phyloP scores from a whole-genome alignment of 768 basidiomycete genomes.

The Psilocybe subaeruginosa region DNA sequence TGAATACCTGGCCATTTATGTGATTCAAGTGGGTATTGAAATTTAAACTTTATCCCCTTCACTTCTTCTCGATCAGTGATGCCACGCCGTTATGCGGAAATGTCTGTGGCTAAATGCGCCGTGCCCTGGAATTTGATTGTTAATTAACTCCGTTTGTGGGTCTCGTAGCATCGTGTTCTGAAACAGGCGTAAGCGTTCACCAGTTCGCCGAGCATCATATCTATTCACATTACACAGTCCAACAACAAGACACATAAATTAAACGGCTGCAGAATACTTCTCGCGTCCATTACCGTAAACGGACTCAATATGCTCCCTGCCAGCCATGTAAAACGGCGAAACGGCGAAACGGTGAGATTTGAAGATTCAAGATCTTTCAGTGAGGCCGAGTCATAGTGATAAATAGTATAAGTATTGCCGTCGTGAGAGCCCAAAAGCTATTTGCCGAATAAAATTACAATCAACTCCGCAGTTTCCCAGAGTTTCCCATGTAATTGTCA shows the following conservation, averaged over 20 bases:
- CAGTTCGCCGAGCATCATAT: background rate
- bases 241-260: background rate
- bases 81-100: background rate
- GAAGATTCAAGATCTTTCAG: background rate
- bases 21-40: background rate
- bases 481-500: background rate
- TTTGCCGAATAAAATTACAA: background rate
- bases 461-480: background rate
- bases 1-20: background rate
- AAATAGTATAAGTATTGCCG: background rate
- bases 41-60: conserved; percentile 2
- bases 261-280: background rate
- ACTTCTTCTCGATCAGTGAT: background rate
- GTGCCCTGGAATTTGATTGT: background rate
- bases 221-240: background rate
- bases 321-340: background rate
- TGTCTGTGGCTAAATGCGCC: background rate
- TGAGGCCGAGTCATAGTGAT: background rate
- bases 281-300: background rate
- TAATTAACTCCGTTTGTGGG: background rate
- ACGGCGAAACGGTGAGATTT: background rate
- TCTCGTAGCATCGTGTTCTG: conserved; percentile 4
- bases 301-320: background rate
- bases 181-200: background rate
- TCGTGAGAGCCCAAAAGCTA: background rate